Base-by-base conservation (phyloP, 805 yeast species). In the Wickerhamomyces hampshirensis region DNA sequence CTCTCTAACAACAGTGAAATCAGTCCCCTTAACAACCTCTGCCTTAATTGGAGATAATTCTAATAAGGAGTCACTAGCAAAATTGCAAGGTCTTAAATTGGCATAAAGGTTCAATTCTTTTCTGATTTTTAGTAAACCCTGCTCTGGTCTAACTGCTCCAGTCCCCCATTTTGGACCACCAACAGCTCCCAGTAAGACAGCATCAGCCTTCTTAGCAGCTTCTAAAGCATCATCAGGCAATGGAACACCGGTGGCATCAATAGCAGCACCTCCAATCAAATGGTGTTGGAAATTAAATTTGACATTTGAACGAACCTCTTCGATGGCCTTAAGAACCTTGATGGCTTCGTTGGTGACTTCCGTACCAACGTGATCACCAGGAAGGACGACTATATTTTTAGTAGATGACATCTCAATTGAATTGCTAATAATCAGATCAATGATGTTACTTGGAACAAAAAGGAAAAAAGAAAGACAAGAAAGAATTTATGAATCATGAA, bases 141-240 rank as follows among this genome's bases (percentile, higher is more conserved):
- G 98, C 63, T 93, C 98, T 35, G 98, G 98, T 68, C 98, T 80
- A 31, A 91, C 98, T 10, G 73, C 57, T 34, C 97, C 97, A 18
- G 97, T 85, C 26, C 98, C 98, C 98, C 98, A 93, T 66, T 93
- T 93, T 43, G 98, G 98, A 23, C 98, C 98, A 46, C 98, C 98
- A 23, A 93, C 98, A 7, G 98, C 96, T 48, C 98, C 98, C 39
- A 93, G 71, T 47, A 93, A 68, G n/a, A 93, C 95, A 18, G 98
- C 98, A 59, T 91, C 94, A 1, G 98, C 82, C 30, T 67, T 66
- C 63, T 86, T 88, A 26, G 97, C 75, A 8, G 95, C 88, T 31
- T 67, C 84, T 32, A 93, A 70, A 4, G 96, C 74, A 39, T 72
- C 91, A 42, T 84, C 95, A 12, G 57, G 84, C 46, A 93, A 70